These are phyloP conservation scores for Cladosporium cucumerinum DNA, from an alignment of 2,329 filamentous ascomycete genomes.

Conservation along the genomic window DNA sequence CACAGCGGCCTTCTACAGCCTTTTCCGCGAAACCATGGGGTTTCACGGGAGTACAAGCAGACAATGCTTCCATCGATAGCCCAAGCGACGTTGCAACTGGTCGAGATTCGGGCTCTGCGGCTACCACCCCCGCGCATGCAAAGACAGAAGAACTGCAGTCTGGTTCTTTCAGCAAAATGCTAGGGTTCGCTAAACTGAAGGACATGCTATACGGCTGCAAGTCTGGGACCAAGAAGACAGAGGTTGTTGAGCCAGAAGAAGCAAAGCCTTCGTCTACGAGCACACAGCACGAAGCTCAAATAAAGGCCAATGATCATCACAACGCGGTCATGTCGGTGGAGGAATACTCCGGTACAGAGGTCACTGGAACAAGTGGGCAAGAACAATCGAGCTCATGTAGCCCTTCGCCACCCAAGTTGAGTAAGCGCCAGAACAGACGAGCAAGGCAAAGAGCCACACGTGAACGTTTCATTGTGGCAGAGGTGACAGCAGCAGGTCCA, in stretches of 20 bases:
- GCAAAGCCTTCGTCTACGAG: background rate
- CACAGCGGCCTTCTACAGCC: background rate
- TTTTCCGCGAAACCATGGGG: conserved; percentile 3
- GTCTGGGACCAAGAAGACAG: background rate
- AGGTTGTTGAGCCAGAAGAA: background rate
- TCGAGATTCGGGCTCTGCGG: background rate
- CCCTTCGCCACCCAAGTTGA: background rate
- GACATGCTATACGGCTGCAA: background rate
- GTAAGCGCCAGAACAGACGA: background rate
- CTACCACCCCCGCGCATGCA: background rate
- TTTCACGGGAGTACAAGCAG: background rate
- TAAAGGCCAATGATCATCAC: background rate
- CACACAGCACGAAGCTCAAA: background rate
- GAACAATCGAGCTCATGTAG: background rate
- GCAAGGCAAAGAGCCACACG: background rate
- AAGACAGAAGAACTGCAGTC: background rate
- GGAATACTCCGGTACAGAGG: background rate
- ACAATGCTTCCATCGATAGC: background rate
- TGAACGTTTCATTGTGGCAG: background rate
- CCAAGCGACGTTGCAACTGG: background rate
- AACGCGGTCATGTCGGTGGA: background rate
- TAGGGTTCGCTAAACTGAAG: background rate
- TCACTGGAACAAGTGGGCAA: background rate
- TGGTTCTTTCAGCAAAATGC: background rate
- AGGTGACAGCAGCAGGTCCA: background rate